A percentile compares a stretch with the other conserved stretches of the same genome.
Conservation (phyloP, 441 rosid species). For the Gossypium davidsonii region DNA sequence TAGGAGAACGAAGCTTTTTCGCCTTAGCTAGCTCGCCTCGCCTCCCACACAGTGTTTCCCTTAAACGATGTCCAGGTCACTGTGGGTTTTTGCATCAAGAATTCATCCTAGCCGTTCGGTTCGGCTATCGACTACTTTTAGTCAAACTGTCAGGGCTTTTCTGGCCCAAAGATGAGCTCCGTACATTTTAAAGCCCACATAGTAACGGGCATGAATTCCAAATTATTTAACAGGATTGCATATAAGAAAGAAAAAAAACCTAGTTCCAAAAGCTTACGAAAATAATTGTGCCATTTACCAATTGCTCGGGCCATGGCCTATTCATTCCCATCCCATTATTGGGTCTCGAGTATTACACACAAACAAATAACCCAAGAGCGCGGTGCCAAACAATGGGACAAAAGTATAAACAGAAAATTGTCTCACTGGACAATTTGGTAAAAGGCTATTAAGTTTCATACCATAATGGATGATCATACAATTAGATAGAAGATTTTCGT, state of each 20-base stretch:
- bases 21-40: background rate
- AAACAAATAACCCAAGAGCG: no score
- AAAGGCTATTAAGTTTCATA: background rate
- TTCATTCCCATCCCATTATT: no score
- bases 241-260: no score
- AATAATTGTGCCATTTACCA: no score
- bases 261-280: no score
- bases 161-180: background rate
- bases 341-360: no score
- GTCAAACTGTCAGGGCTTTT: background rate
- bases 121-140: background rate
- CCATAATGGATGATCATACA: background rate
- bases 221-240: no score
- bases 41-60: background rate
- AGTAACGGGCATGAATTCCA: background rate
- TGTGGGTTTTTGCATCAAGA: background rate
- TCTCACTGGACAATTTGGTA: background rate
- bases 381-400: no score
- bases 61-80: background rate
- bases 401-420: background rate
- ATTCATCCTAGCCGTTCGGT: background rate
- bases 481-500: background rate
- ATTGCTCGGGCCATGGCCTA: no score
- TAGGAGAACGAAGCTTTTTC: background rate
- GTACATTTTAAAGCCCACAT: background rate